Evolutionary conservation across 106 monocot genomes (phyloP).

Genomic region (Dactylorhiza incarnata): DNA sequence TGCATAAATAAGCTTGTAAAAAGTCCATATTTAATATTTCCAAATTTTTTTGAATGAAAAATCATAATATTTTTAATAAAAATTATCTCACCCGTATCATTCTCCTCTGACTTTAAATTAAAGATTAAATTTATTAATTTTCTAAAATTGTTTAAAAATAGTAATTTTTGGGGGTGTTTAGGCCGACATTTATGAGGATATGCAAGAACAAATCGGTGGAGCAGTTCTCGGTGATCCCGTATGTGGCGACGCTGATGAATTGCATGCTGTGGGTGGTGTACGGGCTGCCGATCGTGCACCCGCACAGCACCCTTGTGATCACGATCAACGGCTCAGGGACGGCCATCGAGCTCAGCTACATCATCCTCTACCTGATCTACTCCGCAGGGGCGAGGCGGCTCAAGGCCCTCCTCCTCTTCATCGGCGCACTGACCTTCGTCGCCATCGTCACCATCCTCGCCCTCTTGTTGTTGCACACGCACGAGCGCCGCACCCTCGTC

Average conservation of each 20-base stretch:
- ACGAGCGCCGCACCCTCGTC: not conserved
- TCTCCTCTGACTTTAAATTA: no score
- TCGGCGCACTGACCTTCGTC: constrained; percentile 28
- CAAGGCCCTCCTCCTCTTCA: constrained; percentile 1
- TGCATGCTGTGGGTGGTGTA: constrained; percentile 63
- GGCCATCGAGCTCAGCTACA: constrained; percentile 40
- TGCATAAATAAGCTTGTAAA: no score
- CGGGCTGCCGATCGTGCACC: constrained; percentile 38
- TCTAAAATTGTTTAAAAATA: no score
- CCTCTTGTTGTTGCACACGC: constrained; percentile 3
- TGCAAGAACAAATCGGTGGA: constrained; percentile 40
- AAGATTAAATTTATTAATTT: no score
- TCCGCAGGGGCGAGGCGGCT: constrained; percentile 11
- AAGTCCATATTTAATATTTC: no score
- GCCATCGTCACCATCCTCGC: constrained; percentile 18
- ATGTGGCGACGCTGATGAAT: constrained; percentile 51
- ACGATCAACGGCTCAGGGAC: constrained; percentile 51
- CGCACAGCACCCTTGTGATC: constrained; percentile 39
- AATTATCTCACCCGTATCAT: no score
- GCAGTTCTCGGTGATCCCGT: constrained; percentile 45
- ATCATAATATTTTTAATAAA: no score
- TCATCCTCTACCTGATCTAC: constrained; percentile 40
- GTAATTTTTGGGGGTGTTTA: not conserved
- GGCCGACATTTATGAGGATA: constrained; percentile 44
- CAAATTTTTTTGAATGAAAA: no score